Base-by-base conservation (phyloP, 495 filamentous ascomycete species). In the Wilcoxina mikolae region DNA sequence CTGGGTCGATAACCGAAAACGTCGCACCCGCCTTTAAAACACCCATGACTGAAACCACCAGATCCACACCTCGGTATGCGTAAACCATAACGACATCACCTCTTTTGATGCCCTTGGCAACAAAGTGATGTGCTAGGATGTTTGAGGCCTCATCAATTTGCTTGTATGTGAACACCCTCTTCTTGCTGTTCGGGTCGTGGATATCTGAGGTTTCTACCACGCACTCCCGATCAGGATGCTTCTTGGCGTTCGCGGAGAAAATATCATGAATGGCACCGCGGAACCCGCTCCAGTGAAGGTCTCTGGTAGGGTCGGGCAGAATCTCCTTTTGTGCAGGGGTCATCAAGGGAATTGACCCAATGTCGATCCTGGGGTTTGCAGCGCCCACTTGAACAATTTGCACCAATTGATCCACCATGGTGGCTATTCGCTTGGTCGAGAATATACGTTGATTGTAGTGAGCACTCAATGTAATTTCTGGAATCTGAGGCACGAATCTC, bases 1-100 rank as follows among this genome's bases (percentile, higher is more conserved):
- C 76, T 2, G 89, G 89, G 60, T 95, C 89, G 43, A 95, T 79
- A 35, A 95, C 87, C 11, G 75, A 80, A 66, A 86, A 77, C n/a
- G 79, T 86, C 3, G 81, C 80, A 15, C 81, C 80, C 20, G 79
- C 75, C 69, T 82, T 71, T 31, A 79, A 62, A 43, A 75, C 75
- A 66, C 83, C 74, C 76, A 81, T 80, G 5, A 82, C 68, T 3
- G 73, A 74, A 12, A 83, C 72, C 4, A 87, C 80, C 17, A 89
- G 67, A 56, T 87, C 85, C 4, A 87, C 83, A 11, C 78, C 77
- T 3, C 90, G 78, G 66, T 95, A 77, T 26, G 86, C 85, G 68
- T 82, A 96, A 49, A 90, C 81, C 88, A 95, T 95, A 52, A 94
- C 84, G 23, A 95, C 87, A 48, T 96, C 90, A 11, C 86, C 89